Evolutionary conservation across 768 basidiomycete species (phyloP).

Genomic region (Kwoniella sp.): DNA sequence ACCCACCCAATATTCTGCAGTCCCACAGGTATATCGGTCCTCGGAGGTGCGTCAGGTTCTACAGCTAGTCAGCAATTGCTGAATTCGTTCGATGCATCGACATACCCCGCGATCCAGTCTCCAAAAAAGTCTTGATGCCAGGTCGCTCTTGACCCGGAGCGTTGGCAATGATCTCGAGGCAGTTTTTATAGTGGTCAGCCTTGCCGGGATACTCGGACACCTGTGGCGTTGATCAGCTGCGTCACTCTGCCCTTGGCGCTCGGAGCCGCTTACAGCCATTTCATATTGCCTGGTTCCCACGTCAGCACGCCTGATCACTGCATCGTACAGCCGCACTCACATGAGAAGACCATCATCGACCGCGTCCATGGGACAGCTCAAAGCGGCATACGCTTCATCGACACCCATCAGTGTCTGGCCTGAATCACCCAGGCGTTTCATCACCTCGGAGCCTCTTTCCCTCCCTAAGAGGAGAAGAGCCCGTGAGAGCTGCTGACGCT

Average conservation of each 20-base stretch:
- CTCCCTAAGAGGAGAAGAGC: conserved; percentile 28
- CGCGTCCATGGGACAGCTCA: conserved; percentile 32
- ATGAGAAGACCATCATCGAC: conserved; percentile 43
- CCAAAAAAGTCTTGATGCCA: conserved; percentile 28
- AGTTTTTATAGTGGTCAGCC: conserved; percentile 35
- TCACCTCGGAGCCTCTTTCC: conserved; percentile 15
- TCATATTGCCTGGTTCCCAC: conserved; percentile 34
- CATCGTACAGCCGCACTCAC: conserved; percentile 13
- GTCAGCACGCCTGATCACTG: background rate
- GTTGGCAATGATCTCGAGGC: conserved; percentile 35
- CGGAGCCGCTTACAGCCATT: conserved; percentile 28
- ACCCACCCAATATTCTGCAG: conserved; percentile 45
- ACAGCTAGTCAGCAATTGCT: background rate
- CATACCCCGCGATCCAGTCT: conserved; percentile 32
- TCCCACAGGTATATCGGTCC: conserved; percentile 43
- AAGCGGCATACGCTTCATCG: conserved; percentile 37
- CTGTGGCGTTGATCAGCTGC: conserved; percentile 3
- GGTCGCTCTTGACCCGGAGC: conserved; percentile 34
- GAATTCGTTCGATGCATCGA: background rate
- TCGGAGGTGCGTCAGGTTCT: conserved; percentile 24
- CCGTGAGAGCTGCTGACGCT: conserved; percentile 13
- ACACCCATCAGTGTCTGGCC: conserved; percentile 33
- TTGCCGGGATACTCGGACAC: conserved; percentile 38
- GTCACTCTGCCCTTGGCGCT: background rate
- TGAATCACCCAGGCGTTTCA: conserved; percentile 24